Conservation (phyloP, 1,139 yeast species). For the Meyerozyma athensensis region DNA sequence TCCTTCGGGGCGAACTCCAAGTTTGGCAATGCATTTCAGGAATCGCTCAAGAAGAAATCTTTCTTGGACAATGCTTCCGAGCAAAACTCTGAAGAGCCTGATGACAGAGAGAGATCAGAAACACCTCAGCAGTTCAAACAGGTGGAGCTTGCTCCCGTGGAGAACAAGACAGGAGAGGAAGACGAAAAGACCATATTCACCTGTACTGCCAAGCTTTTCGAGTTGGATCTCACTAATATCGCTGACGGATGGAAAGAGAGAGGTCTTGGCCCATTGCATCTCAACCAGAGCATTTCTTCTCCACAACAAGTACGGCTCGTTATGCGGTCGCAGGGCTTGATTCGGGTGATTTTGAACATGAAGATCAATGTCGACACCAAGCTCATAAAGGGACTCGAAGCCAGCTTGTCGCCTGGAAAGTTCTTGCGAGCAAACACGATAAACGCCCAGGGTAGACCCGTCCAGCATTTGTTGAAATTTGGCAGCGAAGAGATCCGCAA, state of each 20-base stretch:
- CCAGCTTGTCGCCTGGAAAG: slow-evolving; percentile 75
- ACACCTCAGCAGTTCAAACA: slow-evolving; percentile 40
- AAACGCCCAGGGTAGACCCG: slow-evolving; percentile 55
- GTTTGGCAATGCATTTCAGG: slow-evolving; percentile 55
- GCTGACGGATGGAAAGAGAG: slow-evolving; percentile 91
- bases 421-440: slow-evolving; percentile 62
- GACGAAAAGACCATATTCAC: slow-evolving; percentile 66
- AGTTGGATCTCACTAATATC: slow-evolving; percentile 58
- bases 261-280: slow-evolving; percentile 83
- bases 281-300: slow-evolving; percentile 51
- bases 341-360: slow-evolving; percentile 76
- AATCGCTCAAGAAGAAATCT: slow-evolving; percentile 46
- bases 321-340: slow-evolving; percentile 87
- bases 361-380: slow-evolving; percentile 57
- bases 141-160: slow-evolving; percentile 49
- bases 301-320: slow-evolving; percentile 50
- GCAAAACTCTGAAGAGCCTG: slow-evolving; percentile 15
- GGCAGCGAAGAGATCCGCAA: slow-evolving; percentile 59
- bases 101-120: slow-evolving; percentile 11
- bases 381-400: slow-evolving; percentile 74
- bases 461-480: slow-evolving; percentile 78
- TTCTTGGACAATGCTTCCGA: slow-evolving; percentile 42
- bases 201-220: slow-evolving; percentile 76
- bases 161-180: slow-evolving; percentile 82
- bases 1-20: slow-evolving; percentile 57